Percentiles rank a stretch among this genome's conserved stretches.
Conservation (phyloP, 176 grass and related monocot genomes). For the Phoenix dactylifera region DNA sequence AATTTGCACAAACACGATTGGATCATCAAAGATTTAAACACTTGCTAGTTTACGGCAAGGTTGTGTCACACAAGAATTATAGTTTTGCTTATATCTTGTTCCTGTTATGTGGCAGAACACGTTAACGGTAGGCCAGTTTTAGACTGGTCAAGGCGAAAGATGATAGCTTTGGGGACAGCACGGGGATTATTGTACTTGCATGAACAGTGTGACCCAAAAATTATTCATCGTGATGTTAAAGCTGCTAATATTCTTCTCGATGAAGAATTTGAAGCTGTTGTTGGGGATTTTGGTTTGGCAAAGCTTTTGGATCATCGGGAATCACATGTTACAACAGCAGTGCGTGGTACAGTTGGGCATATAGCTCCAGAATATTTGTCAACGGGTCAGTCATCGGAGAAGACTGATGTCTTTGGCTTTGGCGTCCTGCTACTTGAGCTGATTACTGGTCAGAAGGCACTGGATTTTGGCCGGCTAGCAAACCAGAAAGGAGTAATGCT, state of each 20-base stretch:
- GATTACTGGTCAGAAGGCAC: conserved; percentile 50
- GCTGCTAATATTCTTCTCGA: conserved; percentile 81
- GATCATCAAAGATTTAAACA: no score
- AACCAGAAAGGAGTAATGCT: conserved; percentile 52
- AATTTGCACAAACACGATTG: no score
- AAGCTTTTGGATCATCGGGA: conserved; percentile 67
- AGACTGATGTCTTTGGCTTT: conserved; percentile 80
- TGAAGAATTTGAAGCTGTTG: conserved; percentile 62
- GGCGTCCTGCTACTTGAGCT: conserved; percentile 66
- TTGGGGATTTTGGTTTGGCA: conserved; percentile 75
- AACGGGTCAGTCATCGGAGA: conserved; percentile 53
- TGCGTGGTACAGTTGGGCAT: conserved; percentile 59
- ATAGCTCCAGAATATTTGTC: conserved; percentile 58
- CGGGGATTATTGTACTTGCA: conserved; percentile 66
- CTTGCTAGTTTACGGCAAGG: no score
- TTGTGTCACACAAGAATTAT: no score
- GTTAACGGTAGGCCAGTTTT: conserved; percentile 44
- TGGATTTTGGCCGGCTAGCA: conserved; percentile 41
- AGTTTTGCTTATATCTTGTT: background rate
- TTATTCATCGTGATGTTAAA: conserved; percentile 89
- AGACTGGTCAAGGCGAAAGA: conserved; percentile 73
- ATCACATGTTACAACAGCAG: conserved; percentile 47
- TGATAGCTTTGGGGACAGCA: conserved; percentile 58
- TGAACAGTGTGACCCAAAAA: conserved; percentile 74
- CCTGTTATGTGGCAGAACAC: conserved; percentile 33